phyloP scores from a whole-genome alignment of 2,329 filamentous ascomycete species.

The Sclerotiophoma versabilis region DNA sequence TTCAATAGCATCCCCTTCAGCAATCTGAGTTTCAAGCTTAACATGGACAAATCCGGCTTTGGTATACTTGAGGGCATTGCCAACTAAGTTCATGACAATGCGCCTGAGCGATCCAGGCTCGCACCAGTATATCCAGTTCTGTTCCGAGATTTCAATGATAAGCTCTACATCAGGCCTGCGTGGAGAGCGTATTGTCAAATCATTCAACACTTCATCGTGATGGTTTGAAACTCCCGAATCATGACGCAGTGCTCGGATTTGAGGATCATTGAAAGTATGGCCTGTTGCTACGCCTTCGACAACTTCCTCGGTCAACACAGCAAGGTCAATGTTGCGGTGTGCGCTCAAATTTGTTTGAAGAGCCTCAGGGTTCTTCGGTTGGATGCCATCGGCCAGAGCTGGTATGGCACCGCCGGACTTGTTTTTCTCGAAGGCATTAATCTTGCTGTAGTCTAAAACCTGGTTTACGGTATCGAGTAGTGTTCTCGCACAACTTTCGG shows the following conservation, averaged over 20 bases:
- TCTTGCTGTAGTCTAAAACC: conserved; percentile 29
- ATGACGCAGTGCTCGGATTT: conserved; percentile 5
- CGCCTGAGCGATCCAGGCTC: conserved; percentile 23
- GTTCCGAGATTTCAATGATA: conserved; percentile 53
- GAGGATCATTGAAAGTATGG: conserved; percentile 48
- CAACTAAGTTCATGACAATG: conserved; percentile 34
- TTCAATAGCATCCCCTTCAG: conserved; percentile 50
- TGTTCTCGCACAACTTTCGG: conserved; percentile 58
- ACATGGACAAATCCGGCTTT: conserved; percentile 21
- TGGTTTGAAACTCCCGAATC: not conserved
- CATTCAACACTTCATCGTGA: not conserved
- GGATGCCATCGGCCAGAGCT: not conserved
- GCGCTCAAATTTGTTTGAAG: conserved; percentile 42
- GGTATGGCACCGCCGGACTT: not conserved
- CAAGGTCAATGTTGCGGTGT: conserved; percentile 51
- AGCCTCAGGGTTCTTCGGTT: not conserved
- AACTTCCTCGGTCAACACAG: conserved; percentile 59
- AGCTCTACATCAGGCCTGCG: conserved; percentile 46
- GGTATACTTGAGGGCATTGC: conserved; percentile 35
- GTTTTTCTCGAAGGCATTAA: conserved; percentile 45
- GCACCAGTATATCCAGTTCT: conserved; percentile 45
- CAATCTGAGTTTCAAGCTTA: conserved; percentile 47
- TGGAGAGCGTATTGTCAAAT: not conserved
- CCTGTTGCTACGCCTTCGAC: conserved; percentile 61
- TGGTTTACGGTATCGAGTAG: conserved; percentile 52